Conservation (phyloP, 345 rosid species). For the Iberis pinnata region DNA sequence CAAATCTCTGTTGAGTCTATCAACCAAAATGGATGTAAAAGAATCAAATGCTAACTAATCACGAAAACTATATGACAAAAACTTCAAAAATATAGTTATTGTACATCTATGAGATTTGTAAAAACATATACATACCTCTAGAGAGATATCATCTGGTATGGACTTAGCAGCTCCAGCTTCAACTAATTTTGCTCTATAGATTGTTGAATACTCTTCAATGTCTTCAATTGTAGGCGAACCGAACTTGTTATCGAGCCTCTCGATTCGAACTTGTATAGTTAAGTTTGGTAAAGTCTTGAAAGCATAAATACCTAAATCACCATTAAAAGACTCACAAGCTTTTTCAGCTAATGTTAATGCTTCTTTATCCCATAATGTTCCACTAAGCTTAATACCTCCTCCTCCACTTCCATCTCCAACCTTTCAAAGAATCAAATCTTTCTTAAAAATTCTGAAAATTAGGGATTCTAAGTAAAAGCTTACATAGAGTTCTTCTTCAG, state of each 20-base stretch:
- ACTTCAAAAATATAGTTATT: too few relatives aligned
- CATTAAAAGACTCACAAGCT: constrained; percentile 53
- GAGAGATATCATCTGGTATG: constrained; percentile 48
- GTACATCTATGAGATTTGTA: too few relatives aligned
- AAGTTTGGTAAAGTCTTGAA: constrained; percentile 64
- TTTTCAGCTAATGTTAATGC: constrained; percentile 57
- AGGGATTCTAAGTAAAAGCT: constrained; percentile 26
- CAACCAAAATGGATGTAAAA: background rate
- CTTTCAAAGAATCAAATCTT: constrained; percentile 31
- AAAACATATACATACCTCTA: too few relatives aligned
- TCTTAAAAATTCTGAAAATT: background rate
- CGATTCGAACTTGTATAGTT: constrained; percentile 67
- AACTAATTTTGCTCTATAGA: constrained; percentile 53
- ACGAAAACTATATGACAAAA: too few relatives aligned
- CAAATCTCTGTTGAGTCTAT: too few relatives aligned
- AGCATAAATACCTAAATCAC: constrained; percentile 65
- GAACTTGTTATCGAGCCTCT: constrained; percentile 66
- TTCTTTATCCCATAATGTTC: constrained; percentile 85
- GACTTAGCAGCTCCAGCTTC: constrained; percentile 65
- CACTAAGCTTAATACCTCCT: constrained; percentile 75
- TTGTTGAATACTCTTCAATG: constrained; percentile 58
- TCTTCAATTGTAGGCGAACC: constrained; percentile 82
- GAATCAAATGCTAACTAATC: constrained; percentile 11
- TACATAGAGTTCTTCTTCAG: constrained; percentile 55
- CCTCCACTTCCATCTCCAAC: constrained; percentile 84